Percentiles rank a stretch among this genome's conserved stretches.
Evolutionary conservation across 1,284 basidiomycete species (phyloP).

Genomic region (Ceratobasidium sp.): DNA sequence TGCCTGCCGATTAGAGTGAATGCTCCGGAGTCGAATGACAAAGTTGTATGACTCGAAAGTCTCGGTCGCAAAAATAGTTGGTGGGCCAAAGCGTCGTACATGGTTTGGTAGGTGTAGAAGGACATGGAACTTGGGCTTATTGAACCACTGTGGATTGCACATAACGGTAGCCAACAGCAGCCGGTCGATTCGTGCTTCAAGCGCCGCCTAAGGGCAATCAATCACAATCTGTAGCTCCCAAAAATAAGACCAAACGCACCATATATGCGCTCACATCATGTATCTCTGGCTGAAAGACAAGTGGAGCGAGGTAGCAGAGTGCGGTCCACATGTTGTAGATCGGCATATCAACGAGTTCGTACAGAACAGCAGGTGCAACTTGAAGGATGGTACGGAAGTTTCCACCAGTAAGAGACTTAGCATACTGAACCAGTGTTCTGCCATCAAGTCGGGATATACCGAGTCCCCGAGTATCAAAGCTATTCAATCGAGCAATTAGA

Average conservation of each 20-base stretch:
- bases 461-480: conserved; percentile 53
- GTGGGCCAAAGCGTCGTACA: conserved; percentile 58
- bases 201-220: neutral
- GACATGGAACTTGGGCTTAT: conserved; percentile 60
- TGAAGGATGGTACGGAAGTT: conserved; percentile 59
- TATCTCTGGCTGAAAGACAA: conserved; percentile 60
- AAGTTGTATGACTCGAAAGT: conserved; percentile 65
- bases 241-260: neutral
- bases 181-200: neutral
- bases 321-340: conserved; percentile 54
- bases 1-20: conserved; percentile 62
- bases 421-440: conserved; percentile 55
- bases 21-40: conserved; percentile 60
- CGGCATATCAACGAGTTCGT: conserved; percentile 54
- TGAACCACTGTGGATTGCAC: conserved; percentile 58
- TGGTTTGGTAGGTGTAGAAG: conserved; percentile 51
- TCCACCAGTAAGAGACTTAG: conserved; percentile 56
- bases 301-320: conserved; percentile 55
- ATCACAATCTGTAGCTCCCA: neutral
- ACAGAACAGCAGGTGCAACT: conserved; percentile 58
- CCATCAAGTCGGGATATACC: conserved; percentile 54
- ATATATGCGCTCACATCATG: conserved; percentile 52
- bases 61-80: conserved; percentile 61
- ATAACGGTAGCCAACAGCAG: conserved; percentile 54
- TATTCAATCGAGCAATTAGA: conserved; percentile 51